These are phyloP conservation scores for Nakaseomyces glabratus DNA, from an alignment of 1,139 yeast genomes.

Conservation along the genomic window DNA sequence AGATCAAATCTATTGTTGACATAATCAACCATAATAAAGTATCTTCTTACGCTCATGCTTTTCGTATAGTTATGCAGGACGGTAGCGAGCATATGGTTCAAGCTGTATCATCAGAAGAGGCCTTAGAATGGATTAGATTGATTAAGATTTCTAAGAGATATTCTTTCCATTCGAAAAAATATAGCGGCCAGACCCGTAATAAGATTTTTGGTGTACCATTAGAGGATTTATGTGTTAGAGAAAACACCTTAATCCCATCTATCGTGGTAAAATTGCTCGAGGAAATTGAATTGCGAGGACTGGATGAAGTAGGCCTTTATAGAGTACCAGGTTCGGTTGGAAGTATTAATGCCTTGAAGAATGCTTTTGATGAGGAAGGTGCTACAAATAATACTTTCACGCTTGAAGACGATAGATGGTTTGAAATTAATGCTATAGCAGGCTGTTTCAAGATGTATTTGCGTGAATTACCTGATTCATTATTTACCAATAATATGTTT, in stretches of 20 bases:
- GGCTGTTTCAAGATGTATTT: constrained; percentile 80
- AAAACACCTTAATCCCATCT: constrained; percentile 50
- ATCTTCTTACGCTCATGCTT: constrained; percentile 34
- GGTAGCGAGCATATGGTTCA: constrained; percentile 61
- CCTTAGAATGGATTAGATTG: constrained; percentile 64
- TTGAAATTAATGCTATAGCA: constrained; percentile 81
- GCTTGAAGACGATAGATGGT: constrained; percentile 58
- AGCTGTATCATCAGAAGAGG: constrained; percentile 52
- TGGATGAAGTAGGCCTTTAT: constrained; percentile 86
- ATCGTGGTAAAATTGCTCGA: constrained; percentile 56
- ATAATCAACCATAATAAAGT: constrained; percentile 27
- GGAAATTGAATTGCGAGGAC: constrained; percentile 74
- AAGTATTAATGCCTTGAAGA: constrained; percentile 60
- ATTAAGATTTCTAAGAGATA: constrained; percentile 36
- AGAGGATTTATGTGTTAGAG: constrained; percentile 64
- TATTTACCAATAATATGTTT: constrained; percentile 56
- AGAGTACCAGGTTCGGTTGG: constrained; percentile 86
- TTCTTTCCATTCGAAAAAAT: constrained; percentile 35
- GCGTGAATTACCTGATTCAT: constrained; percentile 83
- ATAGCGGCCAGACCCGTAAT: constrained; percentile 33
- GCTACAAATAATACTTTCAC: constrained; percentile 40
- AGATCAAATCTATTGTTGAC: constrained; percentile 41
- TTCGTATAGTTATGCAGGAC: constrained; percentile 51
- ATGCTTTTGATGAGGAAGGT: constrained; percentile 65
- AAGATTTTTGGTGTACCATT: constrained; percentile 88